phyloP scores from a whole-genome alignment of 108 stramenopile genomes.

The Nitzschia sp. region DNA sequence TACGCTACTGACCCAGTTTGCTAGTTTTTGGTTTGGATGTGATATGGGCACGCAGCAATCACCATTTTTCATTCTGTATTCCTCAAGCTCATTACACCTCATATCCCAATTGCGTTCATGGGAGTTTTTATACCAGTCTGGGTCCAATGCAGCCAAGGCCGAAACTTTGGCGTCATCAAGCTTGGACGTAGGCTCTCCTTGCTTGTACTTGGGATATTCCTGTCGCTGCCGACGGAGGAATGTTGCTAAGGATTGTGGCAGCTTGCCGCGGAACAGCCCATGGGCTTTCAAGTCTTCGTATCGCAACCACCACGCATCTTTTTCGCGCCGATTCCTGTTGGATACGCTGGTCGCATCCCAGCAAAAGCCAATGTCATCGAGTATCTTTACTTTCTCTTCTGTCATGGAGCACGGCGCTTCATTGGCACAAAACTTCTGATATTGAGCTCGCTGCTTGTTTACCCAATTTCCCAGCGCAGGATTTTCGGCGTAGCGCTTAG shows the following conservation, averaged over 20 bases:
- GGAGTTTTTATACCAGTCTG: slow-evolving; percentile 25
- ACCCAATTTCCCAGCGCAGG: slow-evolving; percentile 66
- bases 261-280: neutral
- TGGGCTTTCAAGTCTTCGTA: slow-evolving; percentile 10
- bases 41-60: slow-evolving; percentile 51
- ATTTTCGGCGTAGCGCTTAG: slow-evolving; percentile 56
- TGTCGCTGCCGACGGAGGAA: neutral
- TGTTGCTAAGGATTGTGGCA: neutral
- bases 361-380: slow-evolving; percentile 44
- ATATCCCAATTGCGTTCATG: slow-evolving; percentile 54
- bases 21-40: slow-evolving; percentile 48
- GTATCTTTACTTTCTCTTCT: slow-evolving; percentile 37
- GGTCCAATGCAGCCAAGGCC: slow-evolving; percentile 9
- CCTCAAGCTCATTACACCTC: slow-evolving; percentile 42
- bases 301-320: neutral
- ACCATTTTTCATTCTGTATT: slow-evolving; percentile 45
- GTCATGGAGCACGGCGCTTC: slow-evolving; percentile 38
- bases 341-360: slow-evolving; percentile 37
- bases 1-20: slow-evolving; percentile 59
- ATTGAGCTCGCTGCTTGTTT: slow-evolving; percentile 57
- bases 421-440: slow-evolving; percentile 37
- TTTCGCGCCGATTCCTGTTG: neutral
- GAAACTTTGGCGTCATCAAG: neutral
- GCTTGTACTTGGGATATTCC: neutral
- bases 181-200: neutral